Base-by-base conservation (phyloP, 192 early-diverging fungal genomes). In the Coemansia sp. region DNA sequence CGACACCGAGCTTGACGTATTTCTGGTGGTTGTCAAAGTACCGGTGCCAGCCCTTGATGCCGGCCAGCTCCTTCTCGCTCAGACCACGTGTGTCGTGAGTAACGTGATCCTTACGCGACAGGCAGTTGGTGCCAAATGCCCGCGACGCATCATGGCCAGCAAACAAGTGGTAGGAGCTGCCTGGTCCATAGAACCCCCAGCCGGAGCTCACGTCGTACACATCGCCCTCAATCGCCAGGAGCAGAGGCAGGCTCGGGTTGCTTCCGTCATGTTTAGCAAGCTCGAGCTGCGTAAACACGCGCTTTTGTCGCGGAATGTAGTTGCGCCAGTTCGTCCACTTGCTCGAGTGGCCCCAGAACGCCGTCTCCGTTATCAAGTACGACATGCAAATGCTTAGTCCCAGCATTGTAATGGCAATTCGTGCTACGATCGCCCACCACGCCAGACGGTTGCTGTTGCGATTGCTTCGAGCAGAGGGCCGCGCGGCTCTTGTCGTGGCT, bases 71-170 rank as follows among this genome's bases (percentile, higher is more conserved):
- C 3, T 81, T 68, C 14, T 86, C 78, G 2, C 78, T 89, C 32
- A 99, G 82, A 11, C 96, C 96, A 39, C 96, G 89, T 14, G 94
- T 77, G 83, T 99, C 98, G 67, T 96, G 96, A 10, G 96, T 97
- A 23, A 96, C 77, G 71, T 99, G 95, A 40, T 91, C 91, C 49
- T 71, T 63, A 32, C 66, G 63, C 62, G 93, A 66, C 69, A 98
- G 94, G 76, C 98, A 99, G 38, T 96, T 96, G 3, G 98, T 99
- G 17, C 91, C 90, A 74, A 92, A 99, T 13, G 98, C 95, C 32
- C 98, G 85, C 13, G 96, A 89, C 3, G 95, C 95, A 82, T 99
- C 98, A 44, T 85, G 86, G 1, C 98, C 96, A 7, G 94, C 84
- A 85, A 97, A 99, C 76, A 94, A 88, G 39, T 86, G 74, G 78